Conservation (phyloP, 148 eudicot genomes). For the Pharnaceum exiguum region DNA sequence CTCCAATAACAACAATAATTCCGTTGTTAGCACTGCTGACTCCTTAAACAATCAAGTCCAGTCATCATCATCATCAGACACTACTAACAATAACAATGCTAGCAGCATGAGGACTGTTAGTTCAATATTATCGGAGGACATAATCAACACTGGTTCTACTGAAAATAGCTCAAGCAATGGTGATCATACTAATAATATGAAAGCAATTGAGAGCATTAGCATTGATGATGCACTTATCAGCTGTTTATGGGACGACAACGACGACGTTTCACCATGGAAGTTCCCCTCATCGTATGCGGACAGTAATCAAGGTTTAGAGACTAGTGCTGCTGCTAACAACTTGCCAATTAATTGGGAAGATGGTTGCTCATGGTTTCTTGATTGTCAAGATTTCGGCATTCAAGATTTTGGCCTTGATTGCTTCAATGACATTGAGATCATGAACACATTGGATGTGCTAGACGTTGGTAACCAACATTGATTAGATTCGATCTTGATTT, state of each 20-base stretch:
- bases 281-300: conserved; percentile 21
- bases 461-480: conserved; percentile 30
- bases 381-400: conserved; percentile 70
- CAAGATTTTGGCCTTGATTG: conserved; percentile 63
- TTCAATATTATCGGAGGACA: conserved; percentile 7
- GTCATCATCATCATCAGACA: conserved; percentile 22
- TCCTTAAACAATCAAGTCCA: conserved; percentile 21
- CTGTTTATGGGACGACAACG: conserved; percentile 43
- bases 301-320: conserved; percentile 16
- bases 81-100: background rate
- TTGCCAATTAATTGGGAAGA: conserved; percentile 34
- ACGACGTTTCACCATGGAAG: conserved; percentile 34
- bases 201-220: conserved; percentile 23
- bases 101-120: background rate
- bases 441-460: conserved; percentile 34
- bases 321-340: background rate
- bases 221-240: conserved; percentile 48
- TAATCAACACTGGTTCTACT: conserved; percentile 9
- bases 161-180: conserved; percentile 30
- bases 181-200: conserved; percentile 17
- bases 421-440: conserved; percentile 35
- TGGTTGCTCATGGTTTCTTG: conserved; percentile 43
- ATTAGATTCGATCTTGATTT: background rate
- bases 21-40: conserved; percentile 25
- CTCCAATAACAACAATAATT: conserved; percentile 23